phyloP scores from a whole-genome alignment of 805 yeast species.

The Martiniozyma abietophila region DNA sequence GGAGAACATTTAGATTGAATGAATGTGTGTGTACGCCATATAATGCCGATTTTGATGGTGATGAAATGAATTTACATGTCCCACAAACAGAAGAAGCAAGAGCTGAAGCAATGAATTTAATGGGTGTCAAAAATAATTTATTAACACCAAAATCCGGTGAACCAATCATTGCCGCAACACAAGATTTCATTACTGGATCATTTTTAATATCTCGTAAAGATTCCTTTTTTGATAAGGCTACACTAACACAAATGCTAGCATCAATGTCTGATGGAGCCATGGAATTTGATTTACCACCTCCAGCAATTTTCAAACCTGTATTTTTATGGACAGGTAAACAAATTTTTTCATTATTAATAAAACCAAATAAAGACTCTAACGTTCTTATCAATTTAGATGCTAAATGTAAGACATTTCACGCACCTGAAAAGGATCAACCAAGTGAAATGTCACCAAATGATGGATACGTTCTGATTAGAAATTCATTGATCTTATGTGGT shows the following conservation, averaged over 20 bases:
- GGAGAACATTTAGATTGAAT: slow-evolving; percentile 94
- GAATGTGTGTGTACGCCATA: slow-evolving; percentile 99
- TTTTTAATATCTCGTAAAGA: slow-evolving; percentile 89
- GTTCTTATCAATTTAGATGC: slow-evolving; percentile 90
- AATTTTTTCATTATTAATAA: slow-evolving; percentile 77
- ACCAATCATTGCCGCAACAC: slow-evolving; percentile 99
- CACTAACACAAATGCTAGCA: slow-evolving; percentile 70
- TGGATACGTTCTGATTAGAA: slow-evolving; percentile 85
- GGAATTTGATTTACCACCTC: slow-evolving; percentile 93
- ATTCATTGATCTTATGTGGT: slow-evolving; percentile 82
- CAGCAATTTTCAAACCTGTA: slow-evolving; percentile 83
- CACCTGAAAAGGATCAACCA: slow-evolving; percentile 66
- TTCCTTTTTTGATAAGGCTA: slow-evolving; percentile 81
- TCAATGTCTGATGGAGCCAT: slow-evolving; percentile 93
- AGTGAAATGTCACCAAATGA: slow-evolving; percentile 97
- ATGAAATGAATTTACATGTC: slow-evolving; percentile 98
- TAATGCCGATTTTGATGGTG: slow-evolving; percentile 99
- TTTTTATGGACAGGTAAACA: slow-evolving; percentile 97
- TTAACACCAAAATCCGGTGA: slow-evolving; percentile 97
- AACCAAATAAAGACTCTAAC: slow-evolving; percentile 66
- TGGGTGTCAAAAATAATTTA: slow-evolving; percentile 95
- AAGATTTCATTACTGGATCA: slow-evolving; percentile 97
- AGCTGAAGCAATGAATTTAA: slow-evolving; percentile 95
- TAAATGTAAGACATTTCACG: slow-evolving; percentile 78
- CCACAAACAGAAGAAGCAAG: slow-evolving; percentile 96